Conservation (phyloP, 2,329 filamentous ascomycete species). For the Drechslerella coelobrocha region DNA sequence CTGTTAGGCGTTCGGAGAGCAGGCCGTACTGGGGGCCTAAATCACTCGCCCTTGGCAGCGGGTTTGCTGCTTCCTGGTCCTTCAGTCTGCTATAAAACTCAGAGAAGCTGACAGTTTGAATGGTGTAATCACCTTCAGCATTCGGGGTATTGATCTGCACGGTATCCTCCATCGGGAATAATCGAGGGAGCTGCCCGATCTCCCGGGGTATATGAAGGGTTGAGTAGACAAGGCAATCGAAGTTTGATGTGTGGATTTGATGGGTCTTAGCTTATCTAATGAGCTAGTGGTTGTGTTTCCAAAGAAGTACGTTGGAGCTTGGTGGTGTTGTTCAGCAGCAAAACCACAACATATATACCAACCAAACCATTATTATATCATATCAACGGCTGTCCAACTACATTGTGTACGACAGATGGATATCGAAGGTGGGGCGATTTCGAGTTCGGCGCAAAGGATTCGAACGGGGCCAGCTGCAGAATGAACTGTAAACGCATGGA, state of each 20-base stretch:
- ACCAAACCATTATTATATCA: no score
- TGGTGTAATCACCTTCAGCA: constrained; percentile 42
- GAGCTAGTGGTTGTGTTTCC: no score
- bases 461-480: not conserved
- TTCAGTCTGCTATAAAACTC: constrained; percentile 48
- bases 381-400: no score
- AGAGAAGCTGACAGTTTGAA: constrained; percentile 41
- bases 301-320: no score
- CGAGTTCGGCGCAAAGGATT: not conserved
- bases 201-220: constrained; percentile 16
- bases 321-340: no score
- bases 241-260: constrained; percentile 1
- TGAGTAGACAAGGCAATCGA: not conserved
- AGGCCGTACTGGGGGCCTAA: constrained; percentile 42
- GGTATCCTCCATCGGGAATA: constrained; percentile 43
- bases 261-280: no score
- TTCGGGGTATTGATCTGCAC: constrained; percentile 31
- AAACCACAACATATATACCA: no score
- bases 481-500: not conserved
- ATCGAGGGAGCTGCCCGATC: constrained; percentile 17
- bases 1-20: constrained; percentile 41
- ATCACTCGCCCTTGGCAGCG: constrained; percentile 32
- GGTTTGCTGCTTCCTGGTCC: constrained; percentile 39
- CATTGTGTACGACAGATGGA: no score
- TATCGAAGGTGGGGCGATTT: not conserved